These are phyloP conservation scores for Microdochium trichocladiopsis DNA, from an alignment of 2,329 filamentous ascomycete species.

Conservation along the genomic window DNA sequence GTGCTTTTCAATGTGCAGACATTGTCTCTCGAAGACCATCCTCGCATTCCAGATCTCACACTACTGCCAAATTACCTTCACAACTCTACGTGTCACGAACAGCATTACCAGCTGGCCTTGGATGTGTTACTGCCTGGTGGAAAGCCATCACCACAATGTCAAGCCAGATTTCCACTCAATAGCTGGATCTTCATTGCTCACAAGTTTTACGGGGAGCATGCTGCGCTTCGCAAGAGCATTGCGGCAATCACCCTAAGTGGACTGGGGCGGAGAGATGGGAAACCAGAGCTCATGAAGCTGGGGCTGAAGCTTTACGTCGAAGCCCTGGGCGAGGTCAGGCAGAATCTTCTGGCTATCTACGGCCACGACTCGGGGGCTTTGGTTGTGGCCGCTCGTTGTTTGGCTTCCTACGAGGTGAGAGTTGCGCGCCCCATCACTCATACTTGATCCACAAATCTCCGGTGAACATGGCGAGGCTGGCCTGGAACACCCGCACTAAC, in stretches of 20 bases:
- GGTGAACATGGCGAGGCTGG: background rate
- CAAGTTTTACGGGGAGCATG: background rate
- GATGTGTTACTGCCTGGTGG: slow-evolving; percentile 7
- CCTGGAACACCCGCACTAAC: background rate
- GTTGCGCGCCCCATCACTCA: too few species aligned
- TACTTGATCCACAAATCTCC: background rate
- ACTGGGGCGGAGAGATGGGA: background rate
- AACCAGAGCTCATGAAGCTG: background rate
- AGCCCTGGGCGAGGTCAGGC: background rate
- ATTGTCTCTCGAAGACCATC: too few species aligned
- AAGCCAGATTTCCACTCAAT: background rate
- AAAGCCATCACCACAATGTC: background rate
- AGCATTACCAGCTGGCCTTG: slow-evolving; percentile 9
- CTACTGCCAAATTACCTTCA: background rate
- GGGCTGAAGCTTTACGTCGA: background rate
- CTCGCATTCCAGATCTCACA: background rate
- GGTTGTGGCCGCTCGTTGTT: background rate
- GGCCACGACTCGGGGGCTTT: background rate
- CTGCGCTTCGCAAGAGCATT: background rate
- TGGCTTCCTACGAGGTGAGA: background rate
- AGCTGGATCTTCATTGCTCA: background rate
- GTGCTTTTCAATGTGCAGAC: too few species aligned
- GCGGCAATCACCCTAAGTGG: background rate
- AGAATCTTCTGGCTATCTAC: background rate
- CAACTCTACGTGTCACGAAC: slow-evolving; percentile 6